Conservation (phyloP, 2,329 filamentous ascomycete species). For the Xylaria sp. region DNA sequence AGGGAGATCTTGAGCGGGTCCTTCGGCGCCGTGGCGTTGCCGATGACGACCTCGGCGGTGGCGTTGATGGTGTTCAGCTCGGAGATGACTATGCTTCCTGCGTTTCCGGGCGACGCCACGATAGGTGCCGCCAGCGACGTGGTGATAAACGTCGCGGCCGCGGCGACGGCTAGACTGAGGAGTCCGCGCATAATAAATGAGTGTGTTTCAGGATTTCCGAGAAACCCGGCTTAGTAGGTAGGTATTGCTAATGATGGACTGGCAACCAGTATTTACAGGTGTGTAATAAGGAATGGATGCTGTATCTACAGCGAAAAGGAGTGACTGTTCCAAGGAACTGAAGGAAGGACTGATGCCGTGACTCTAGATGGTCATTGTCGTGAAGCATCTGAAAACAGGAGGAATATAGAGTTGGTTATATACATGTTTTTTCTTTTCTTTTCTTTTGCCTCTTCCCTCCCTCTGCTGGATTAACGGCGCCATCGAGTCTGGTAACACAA, state of each 20-base stretch:
- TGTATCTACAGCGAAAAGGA: constrained; percentile 28
- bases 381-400: constrained; percentile 12
- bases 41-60: constrained; percentile 25
- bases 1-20: constrained; percentile 35
- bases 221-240: constrained; percentile 12
- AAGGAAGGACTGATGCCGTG: constrained; percentile 15
- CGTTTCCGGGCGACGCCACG: constrained; percentile 35
- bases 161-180: constrained; percentile 31
- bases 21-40: neutral
- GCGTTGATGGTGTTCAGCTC: constrained; percentile 45
- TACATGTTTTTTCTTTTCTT: no score
- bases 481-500: neutral
- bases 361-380: constrained; percentile 13
- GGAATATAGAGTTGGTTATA: constrained; percentile 19
- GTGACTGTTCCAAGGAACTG: constrained; percentile 34
- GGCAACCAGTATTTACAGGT: constrained; percentile 25
- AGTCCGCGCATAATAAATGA: constrained; percentile 33
- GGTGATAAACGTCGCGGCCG: constrained; percentile 28
- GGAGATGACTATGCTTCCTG: constrained; percentile 41
- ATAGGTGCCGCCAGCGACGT: constrained; percentile 39
- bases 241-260: constrained; percentile 17
- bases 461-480: constrained; percentile 7
- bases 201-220: constrained; percentile 11
- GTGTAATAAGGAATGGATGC: constrained; percentile 33
- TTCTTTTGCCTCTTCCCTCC: no score